Percentiles rank a stretch among this genome's conserved stretches.
Conservation (phyloP, 2,329 filamentous ascomycete species). For the Alternaria sp. region DNA sequence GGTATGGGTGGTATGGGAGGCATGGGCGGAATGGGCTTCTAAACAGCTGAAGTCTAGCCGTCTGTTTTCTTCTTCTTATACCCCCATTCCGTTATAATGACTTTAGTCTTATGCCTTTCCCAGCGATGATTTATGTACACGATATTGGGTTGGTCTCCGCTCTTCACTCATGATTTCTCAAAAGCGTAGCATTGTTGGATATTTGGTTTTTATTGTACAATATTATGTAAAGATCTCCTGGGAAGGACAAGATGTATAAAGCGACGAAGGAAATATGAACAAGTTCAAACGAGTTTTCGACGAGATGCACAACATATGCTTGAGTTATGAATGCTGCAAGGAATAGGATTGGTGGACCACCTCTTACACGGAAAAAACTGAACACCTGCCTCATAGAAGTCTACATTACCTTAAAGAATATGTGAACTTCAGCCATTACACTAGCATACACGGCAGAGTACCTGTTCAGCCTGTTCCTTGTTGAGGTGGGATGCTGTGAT, state of each 20-base stretch:
- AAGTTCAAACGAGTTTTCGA: constrained; percentile 16
- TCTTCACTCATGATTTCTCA: constrained; percentile 47
- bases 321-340: constrained; percentile 6
- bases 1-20: constrained; percentile 58
- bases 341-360: background rate
- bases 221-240: constrained; percentile 40
- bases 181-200: constrained; percentile 45
- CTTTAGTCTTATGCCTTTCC: constrained; percentile 40
- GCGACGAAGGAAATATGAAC: constrained; percentile 38
- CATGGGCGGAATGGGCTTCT: constrained; percentile 68
- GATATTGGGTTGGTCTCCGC: constrained; percentile 46
- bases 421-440: background rate
- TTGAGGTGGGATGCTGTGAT: background rate
- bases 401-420: background rate
- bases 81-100: constrained; percentile 41
- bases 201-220: constrained; percentile 41
- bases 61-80: constrained; percentile 38
- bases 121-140: constrained; percentile 43
- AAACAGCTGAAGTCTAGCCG: constrained; percentile 41
- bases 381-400: background rate
- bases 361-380: background rate
- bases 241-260: constrained; percentile 41
- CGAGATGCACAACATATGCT: background rate
- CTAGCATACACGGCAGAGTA: background rate
- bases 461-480: background rate